Evolutionary conservation across 805 yeast species (phyloP).

Genomic region (Saccharomycopsis sp.): DNA sequence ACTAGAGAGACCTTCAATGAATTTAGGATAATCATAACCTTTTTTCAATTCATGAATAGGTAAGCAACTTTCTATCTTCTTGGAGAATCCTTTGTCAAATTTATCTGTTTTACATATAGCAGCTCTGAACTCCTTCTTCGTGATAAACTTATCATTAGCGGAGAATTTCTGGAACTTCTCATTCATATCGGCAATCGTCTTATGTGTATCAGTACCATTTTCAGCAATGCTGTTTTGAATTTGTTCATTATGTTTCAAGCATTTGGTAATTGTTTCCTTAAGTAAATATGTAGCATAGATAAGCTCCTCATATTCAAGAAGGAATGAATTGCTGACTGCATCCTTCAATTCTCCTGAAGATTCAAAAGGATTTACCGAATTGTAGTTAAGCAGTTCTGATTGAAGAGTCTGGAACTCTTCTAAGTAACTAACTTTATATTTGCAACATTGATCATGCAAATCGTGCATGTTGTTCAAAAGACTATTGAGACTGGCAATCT

Average conservation of each 20-base stretch:
- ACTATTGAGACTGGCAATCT: neutral
- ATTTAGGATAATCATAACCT: constrained; percentile 15
- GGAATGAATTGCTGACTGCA: neutral
- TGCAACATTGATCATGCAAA: constrained; percentile 7
- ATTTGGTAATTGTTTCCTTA: neutral
- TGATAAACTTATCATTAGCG: constrained; percentile 6
- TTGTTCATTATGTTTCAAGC: neutral
- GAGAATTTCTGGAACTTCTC: neutral
- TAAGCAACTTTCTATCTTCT: constrained; percentile 9
- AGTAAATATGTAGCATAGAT: constrained; percentile 4
- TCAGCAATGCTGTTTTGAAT: constrained; percentile 1
- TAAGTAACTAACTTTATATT: constrained; percentile 1
- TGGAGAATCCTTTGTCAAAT: constrained; percentile 8
- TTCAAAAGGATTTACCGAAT: constrained; percentile 5
- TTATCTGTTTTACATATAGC: neutral
- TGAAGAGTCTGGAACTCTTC: neutral
- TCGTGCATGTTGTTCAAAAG: constrained; percentile 9
- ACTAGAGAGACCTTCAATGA: neutral
- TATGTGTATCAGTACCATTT: neutral
- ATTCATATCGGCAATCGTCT: neutral
- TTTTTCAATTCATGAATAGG: constrained; percentile 13
- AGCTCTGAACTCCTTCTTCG: constrained; percentile 18
- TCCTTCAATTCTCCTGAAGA: neutral
- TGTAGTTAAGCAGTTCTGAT: constrained; percentile 1
- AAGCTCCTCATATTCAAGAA: constrained; percentile 11